A percentile compares a stretch with the other conserved stretches of the same genome.
Conservation (phyloP, 352 stramenopile genomes). For the Phytophthora vignae region DNA sequence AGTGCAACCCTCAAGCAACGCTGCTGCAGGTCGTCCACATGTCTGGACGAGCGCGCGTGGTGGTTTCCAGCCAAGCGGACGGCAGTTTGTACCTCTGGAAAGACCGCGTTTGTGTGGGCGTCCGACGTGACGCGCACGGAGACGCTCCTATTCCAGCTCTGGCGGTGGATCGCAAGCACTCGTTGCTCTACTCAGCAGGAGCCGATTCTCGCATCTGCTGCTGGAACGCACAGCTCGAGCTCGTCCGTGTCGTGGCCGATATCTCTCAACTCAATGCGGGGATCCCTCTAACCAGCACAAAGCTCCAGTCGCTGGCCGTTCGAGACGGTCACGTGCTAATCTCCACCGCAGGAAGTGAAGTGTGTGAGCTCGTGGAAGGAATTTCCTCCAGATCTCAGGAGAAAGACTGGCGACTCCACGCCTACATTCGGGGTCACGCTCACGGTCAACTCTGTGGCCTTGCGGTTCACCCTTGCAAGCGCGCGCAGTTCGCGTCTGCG, state of each 20-base stretch:
- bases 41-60: constrained; percentile 47
- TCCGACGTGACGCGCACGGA: constrained; percentile 52
- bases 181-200: constrained; percentile 68
- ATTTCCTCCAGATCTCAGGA: constrained; percentile 14
- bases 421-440: constrained; percentile 69
- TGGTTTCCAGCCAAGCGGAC: constrained; percentile 72
- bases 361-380: constrained; percentile 83
- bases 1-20: constrained; percentile 46
- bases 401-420: constrained; percentile 29
- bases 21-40: constrained; percentile 51
- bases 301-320: constrained; percentile 63
- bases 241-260: constrained; percentile 42
- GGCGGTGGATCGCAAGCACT: constrained; percentile 53
- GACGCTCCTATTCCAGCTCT: constrained; percentile 55
- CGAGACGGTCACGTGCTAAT: constrained; percentile 82
- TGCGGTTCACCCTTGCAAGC: constrained; percentile 73
- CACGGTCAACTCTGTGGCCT: constrained; percentile 80
- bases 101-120: constrained; percentile 63
- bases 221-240: constrained; percentile 69
- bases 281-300: constrained; percentile 39
- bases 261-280: constrained; percentile 42
- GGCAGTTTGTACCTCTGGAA: constrained; percentile 85
- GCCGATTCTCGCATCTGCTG: constrained; percentile 63
- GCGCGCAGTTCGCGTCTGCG: constrained; percentile 72
- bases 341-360: constrained; percentile 82